phyloP scores from a whole-genome alignment of 1,284 basidiomycete species.

The Stereum hirsutum region DNA sequence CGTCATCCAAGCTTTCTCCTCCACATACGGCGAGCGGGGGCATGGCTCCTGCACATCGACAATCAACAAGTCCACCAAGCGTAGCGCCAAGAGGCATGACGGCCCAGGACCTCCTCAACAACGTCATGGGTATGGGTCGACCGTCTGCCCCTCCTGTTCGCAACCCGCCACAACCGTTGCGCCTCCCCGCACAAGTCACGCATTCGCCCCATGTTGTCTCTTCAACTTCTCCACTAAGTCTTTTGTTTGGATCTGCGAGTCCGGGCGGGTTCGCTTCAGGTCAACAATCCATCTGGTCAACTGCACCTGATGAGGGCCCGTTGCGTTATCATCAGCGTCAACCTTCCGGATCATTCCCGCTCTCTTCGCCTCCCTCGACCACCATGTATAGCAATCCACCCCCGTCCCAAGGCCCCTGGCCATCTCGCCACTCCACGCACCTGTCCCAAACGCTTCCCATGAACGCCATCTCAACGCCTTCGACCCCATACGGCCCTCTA shows the following conservation, averaged over 20 bases:
- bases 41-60: too few relatives aligned
- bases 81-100: slow-evolving; percentile 32
- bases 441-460: slow-evolving; percentile 2
- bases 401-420: slow-evolving; percentile 8
- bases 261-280: slow-evolving; percentile 24
- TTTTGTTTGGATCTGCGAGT: slow-evolving; percentile 32
- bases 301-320: slow-evolving; percentile 31
- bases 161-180: slow-evolving; percentile 3
- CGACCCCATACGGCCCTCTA: too few relatives aligned
- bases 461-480: neutral
- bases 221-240: slow-evolving; percentile 22
- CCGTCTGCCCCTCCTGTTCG: neutral
- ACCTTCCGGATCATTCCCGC: slow-evolving; percentile 3
- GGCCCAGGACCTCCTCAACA: slow-evolving; percentile 54
- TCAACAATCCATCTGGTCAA: slow-evolving; percentile 50
- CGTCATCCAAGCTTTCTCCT: slow-evolving; percentile 1
- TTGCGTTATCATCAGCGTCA: slow-evolving; percentile 10
- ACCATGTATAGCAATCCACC: neutral
- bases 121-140: slow-evolving; percentile 31
- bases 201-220: slow-evolving; percentile 13
- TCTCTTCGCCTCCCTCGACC: slow-evolving; percentile 2
- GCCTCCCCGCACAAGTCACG: slow-evolving; percentile 1
- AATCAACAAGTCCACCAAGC: too few relatives aligned
- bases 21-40: neutral
- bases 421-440: slow-evolving; percentile 4